Evolutionary conservation across 2,329 filamentous ascomycete species (phyloP).

Genomic region (Talaromyces islandicus): DNA sequence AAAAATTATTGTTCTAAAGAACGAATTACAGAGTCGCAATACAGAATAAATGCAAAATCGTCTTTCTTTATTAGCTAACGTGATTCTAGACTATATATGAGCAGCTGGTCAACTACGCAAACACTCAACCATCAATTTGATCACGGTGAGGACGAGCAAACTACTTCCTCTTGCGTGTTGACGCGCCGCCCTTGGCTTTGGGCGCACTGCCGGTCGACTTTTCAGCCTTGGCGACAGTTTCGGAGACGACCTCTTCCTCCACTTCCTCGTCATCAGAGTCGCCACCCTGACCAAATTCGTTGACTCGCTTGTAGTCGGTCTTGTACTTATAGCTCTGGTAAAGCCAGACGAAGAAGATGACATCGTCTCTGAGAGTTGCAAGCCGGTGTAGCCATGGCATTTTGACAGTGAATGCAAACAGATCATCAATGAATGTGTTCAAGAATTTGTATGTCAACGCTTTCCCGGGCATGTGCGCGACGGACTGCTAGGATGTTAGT

Average conservation of each 20-base stretch:
- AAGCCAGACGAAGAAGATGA: slow-evolving; percentile 97
- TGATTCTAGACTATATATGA: background rate
- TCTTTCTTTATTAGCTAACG: background rate
- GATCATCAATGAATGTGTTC: slow-evolving; percentile 97
- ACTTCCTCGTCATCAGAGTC: slow-evolving; percentile 67
- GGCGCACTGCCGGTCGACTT: slow-evolving; percentile 17
- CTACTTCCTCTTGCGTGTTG: slow-evolving; percentile 30
- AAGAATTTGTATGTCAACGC: slow-evolving; percentile 98
- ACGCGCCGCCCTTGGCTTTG: slow-evolving; percentile 25
- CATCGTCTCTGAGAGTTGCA: slow-evolving; percentile 85
- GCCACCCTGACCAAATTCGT: slow-evolving; percentile 98
- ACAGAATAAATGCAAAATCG: background rate
- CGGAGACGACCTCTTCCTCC: slow-evolving; percentile 38
- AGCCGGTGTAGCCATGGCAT: slow-evolving; percentile 93
- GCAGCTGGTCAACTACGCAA: background rate
- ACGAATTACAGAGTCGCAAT: background rate
- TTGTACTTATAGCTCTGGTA: slow-evolving; percentile 94
- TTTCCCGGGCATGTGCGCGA: slow-evolving; percentile 94
- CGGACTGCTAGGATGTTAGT: slow-evolving; percentile 40
- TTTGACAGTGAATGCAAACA: slow-evolving; percentile 98
- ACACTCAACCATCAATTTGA: background rate
- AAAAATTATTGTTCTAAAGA: no score
- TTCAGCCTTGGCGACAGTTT: slow-evolving; percentile 10
- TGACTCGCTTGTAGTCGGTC: slow-evolving; percentile 84
- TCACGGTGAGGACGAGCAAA: background rate